A percentile compares a stretch with the other conserved stretches of the same genome.
Evolutionary conservation across 2,329 filamentous ascomycete genomes (phyloP).

Genomic region (Ustilaginoidea virens): DNA sequence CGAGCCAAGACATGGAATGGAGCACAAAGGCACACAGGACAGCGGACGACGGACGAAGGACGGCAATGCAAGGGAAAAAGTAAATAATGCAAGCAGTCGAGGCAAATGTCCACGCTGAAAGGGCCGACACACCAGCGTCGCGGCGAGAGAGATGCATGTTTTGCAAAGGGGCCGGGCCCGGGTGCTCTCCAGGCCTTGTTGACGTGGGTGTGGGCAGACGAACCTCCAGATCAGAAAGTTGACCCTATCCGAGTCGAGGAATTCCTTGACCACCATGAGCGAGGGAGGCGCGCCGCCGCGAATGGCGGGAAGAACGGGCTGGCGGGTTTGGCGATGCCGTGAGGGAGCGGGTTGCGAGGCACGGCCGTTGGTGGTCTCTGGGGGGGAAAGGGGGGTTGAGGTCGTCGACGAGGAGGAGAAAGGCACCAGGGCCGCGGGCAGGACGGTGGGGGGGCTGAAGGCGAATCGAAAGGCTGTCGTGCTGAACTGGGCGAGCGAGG

Average conservation of each 20-base stretch:
- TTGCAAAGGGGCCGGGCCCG: no score
- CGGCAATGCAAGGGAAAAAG: no score
- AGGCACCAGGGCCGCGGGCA: no score
- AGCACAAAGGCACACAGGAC: conserved; percentile 6
- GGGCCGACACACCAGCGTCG: no score
- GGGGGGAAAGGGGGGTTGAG: no score
- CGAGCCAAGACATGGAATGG: conserved; percentile 10
- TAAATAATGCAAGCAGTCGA: no score
- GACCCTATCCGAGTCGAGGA: conserved; percentile 50
- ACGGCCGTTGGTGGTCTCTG: no score
- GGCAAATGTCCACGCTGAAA: no score
- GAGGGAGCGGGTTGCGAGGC: neutral
- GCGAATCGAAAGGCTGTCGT: conserved; percentile 1
- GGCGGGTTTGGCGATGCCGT: conserved; percentile 4
- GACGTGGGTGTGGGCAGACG: conserved; percentile 19
- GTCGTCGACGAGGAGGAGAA: conserved; percentile 5
- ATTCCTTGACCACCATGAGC: conserved; percentile 40
- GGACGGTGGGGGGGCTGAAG: no score
- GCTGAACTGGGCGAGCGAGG: conserved; percentile 1
- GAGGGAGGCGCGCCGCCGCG: conserved; percentile 14
- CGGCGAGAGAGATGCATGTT: no score
- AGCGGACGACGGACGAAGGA: no score
- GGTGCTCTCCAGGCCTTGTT: no score
- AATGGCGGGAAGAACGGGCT: conserved; percentile 15
- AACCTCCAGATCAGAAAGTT: conserved; percentile 60